Conservation (phyloP, 2,329 filamentous ascomycete genomes). For the Ophiostoma piceae region DNA sequence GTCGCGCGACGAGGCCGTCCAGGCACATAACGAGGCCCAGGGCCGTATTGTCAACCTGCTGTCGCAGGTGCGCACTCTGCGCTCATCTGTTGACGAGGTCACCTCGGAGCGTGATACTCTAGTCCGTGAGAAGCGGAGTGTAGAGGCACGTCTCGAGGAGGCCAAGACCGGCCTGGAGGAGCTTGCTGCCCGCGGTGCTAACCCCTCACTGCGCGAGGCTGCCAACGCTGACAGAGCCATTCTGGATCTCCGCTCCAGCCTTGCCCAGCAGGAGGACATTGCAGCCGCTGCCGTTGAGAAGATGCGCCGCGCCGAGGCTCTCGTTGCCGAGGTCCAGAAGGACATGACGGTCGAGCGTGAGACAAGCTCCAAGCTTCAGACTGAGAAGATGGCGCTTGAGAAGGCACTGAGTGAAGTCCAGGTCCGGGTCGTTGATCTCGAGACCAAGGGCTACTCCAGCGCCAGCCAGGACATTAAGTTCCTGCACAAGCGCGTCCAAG, state of each 20-base stretch:
- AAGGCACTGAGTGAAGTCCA: conserved; percentile 88
- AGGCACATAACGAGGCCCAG: conserved; percentile 91
- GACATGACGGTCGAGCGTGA: conserved; percentile 86
- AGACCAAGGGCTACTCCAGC: conserved; percentile 94
- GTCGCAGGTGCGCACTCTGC: conserved; percentile 79
- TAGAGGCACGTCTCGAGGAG: conserved; percentile 80
- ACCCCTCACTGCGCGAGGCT: conserved; percentile 80
- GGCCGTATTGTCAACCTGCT: conserved; percentile 85
- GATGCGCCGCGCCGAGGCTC: conserved; percentile 88
- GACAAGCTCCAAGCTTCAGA: conserved; percentile 71
- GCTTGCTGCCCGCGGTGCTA: conserved; percentile 75
- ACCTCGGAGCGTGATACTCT: conserved; percentile 79
- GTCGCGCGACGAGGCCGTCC: conserved; percentile 88
- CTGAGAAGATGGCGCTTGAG: conserved; percentile 83
- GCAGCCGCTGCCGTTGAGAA: conserved; percentile 88
- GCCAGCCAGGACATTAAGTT: conserved; percentile 94
- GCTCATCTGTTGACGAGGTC: conserved; percentile 79
- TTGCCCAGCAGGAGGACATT: conserved; percentile 92
- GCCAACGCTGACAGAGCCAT: conserved; percentile 74
- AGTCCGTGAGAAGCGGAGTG: conserved; percentile 79
- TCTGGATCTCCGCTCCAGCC: conserved; percentile 77
- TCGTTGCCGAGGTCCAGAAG: conserved; percentile 85
- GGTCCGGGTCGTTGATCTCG: conserved; percentile 81
- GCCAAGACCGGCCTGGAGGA: conserved; percentile 86
- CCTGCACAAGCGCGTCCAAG: conserved; percentile 87